Evolutionary conservation across 1,139 yeast genomes (phyloP).

Genomic region (Entelexis sorbosivorans): DNA sequence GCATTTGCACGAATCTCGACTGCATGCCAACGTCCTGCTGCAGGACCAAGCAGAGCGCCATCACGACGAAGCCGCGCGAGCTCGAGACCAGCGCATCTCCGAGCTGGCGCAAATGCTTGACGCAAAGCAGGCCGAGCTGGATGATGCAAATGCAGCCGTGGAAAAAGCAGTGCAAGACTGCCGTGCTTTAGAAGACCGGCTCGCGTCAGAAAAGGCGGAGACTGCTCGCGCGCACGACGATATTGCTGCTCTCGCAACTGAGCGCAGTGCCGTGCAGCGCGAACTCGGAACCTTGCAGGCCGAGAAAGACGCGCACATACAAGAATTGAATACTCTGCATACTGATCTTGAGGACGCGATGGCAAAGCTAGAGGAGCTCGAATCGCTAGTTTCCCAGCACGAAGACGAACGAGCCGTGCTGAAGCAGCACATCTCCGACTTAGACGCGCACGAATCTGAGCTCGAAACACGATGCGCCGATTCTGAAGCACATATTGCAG

Average conservation of each 20-base stretch:
- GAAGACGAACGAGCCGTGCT: background rate
- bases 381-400: background rate
- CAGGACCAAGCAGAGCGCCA: background rate
- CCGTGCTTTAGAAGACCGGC: background rate
- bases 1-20: background rate
- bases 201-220: background rate
- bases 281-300: background rate
- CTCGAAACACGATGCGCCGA: background rate
- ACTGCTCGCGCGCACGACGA: background rate
- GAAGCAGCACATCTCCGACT: background rate
- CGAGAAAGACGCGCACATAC: background rate
- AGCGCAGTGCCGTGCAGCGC: background rate
- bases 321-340: background rate
- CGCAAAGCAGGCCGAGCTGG: background rate
- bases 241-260: background rate
- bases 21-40: background rate
- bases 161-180: background rate
- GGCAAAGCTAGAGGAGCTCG: background rate
- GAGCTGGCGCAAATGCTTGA: background rate
- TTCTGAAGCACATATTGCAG: background rate
- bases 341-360: background rate
- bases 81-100: background rate
- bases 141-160: background rate
- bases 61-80: background rate
- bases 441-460: background rate